Conservation (phyloP, 306 rosid genomes). For the Erythrophleum fordii region DNA sequence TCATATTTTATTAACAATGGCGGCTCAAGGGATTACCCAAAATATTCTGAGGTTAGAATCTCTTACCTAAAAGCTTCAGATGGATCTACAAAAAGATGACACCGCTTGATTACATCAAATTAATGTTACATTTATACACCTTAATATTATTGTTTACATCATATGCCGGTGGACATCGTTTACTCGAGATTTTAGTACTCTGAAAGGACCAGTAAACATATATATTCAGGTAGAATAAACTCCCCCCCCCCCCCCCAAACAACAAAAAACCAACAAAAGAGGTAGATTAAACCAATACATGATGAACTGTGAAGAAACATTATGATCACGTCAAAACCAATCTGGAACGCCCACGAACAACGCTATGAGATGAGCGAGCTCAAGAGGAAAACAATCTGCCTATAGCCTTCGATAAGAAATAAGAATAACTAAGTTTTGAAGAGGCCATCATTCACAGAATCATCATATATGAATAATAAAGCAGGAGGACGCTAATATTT, state of each 20-base stretch:
- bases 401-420: neutral
- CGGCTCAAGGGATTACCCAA: neutral
- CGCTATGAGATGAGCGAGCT: neutral
- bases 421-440: neutral
- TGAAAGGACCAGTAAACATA: neutral
- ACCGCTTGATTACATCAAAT: neutral
- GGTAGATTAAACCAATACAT: constrained; percentile 26
- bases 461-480: constrained; percentile 6
- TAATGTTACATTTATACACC: neutral
- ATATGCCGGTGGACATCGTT: neutral
- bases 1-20: neutral
- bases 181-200: neutral
- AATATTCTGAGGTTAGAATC: constrained; percentile 14
- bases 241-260: too few species aligned
- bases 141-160: neutral
- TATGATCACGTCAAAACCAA: constrained; percentile 25
- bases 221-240: constrained; percentile 11
- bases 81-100: constrained; percentile 15
- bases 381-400: constrained; percentile 14
- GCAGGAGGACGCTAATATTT: constrained; percentile 22
- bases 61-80: constrained; percentile 4
- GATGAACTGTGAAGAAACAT: constrained; percentile 33
- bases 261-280: neutral
- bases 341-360: neutral
- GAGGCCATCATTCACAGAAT: neutral